Conservation (phyloP, 2,329 filamentous ascomycete species). For the Knoxdaviesia proteae region DNA sequence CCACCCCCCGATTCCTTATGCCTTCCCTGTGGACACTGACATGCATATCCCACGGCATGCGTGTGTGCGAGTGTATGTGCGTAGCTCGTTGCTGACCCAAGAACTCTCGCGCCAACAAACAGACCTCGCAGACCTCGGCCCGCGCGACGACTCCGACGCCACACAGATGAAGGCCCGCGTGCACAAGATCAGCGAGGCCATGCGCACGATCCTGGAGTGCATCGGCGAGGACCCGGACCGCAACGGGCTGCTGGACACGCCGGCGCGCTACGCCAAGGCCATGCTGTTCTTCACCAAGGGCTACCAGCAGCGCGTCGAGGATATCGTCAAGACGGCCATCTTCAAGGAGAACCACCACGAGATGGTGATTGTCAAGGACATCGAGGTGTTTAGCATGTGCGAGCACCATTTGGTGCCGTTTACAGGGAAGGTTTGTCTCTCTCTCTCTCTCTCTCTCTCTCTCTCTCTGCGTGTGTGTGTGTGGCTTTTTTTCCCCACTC, state of each 20-base stretch:
- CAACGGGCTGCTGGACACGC: constrained; percentile 44
- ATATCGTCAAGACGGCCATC: constrained; percentile 82
- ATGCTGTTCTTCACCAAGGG: constrained; percentile 93
- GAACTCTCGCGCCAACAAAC: too few species aligned
- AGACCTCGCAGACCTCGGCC: background rate
- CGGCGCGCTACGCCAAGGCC: constrained; percentile 80
- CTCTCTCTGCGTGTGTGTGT: too few species aligned
- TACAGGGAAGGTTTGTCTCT: constrained; percentile 54
- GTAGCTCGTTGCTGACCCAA: too few species aligned
- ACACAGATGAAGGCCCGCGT: constrained; percentile 18
- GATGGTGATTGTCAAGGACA: constrained; percentile 93
- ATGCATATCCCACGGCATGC: too few species aligned
- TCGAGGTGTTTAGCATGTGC: constrained; percentile 84
- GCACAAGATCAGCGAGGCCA: constrained; percentile 37
- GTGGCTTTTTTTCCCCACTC: background rate
- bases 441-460: background rate
- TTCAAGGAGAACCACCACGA: constrained; percentile 96
- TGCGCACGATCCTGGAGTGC: constrained; percentile 46
- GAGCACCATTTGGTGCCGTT: constrained; percentile 97
- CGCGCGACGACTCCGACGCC: constrained; percentile 3
- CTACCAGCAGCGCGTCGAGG: constrained; percentile 81
- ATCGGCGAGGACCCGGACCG: constrained; percentile 47
- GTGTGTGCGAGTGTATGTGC: too few species aligned
- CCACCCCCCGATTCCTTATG: too few species aligned
- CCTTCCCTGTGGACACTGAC: too few species aligned